A percentile compares a stretch with the other conserved stretches of the same genome.
Conservation (phyloP, 1,284 basidiomycete genomes). For the Malassezia restricta region DNA sequence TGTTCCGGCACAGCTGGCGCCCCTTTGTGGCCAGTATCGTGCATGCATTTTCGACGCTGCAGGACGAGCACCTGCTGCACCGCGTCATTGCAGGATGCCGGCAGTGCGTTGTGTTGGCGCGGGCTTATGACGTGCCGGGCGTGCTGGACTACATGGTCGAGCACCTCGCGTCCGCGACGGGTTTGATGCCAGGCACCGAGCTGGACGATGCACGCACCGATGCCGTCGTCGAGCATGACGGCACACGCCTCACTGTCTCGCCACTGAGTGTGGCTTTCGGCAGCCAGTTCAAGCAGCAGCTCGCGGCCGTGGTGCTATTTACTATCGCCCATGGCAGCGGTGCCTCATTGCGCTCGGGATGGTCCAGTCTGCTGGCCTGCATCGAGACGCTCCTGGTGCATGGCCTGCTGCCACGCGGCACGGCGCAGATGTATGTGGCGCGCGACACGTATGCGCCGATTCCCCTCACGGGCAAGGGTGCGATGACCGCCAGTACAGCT, state of each 20-base stretch:
- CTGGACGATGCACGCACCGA: conserved; percentile 19
- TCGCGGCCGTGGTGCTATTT: conserved; percentile 93
- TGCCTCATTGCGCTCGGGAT: conserved; percentile 83
- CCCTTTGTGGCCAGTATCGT: conserved; percentile 61
- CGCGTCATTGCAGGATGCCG: conserved; percentile 85
- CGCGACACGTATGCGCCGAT: conserved; percentile 14
- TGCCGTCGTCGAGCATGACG: conserved; percentile 5
- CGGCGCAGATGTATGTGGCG: conserved; percentile 72
- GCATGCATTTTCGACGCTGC: conserved; percentile 70
- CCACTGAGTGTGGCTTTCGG: conserved; percentile 86
- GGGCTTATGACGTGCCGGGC: conserved; percentile 75
- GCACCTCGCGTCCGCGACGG: conserved; percentile 53
- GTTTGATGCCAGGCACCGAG: conserved; percentile 25
- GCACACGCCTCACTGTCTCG: conserved; percentile 66
- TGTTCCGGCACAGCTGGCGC: conserved; percentile 87
- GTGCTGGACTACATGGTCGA: conserved; percentile 93
- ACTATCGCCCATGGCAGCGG: conserved; percentile 95
- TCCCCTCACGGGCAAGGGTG: conserved; percentile 26
- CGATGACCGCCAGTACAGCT: conserved; percentile 50
- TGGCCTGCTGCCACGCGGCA: conserved; percentile 63
- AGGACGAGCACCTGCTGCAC: conserved; percentile 92
- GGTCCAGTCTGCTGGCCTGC: conserved; percentile 87
- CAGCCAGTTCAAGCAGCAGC: conserved; percentile 84
- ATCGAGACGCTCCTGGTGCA: conserved; percentile 91
- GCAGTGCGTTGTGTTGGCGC: conserved; percentile 86